Conservation (phyloP, 805 yeast genomes). For the Saturnispora dispora region DNA sequence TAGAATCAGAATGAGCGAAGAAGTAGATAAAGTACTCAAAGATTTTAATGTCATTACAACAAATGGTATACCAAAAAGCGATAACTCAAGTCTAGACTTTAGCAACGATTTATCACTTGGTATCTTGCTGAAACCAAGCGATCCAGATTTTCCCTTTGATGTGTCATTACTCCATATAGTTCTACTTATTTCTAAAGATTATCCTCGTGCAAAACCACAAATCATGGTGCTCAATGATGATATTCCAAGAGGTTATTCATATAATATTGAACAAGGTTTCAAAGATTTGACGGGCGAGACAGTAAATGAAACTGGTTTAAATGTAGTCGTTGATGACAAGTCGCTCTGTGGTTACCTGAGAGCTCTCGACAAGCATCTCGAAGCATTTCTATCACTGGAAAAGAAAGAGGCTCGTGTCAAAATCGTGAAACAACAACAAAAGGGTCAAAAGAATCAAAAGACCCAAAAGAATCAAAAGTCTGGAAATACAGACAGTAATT, state of each 20-base stretch:
- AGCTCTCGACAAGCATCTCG: slow-evolving; percentile 51
- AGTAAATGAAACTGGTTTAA: slow-evolving; percentile 28
- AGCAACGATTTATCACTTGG: slow-evolving; percentile 31
- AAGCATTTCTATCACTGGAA: slow-evolving; percentile 47
- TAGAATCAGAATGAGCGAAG: slow-evolving; percentile 8
- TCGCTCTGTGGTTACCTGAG: slow-evolving; percentile 42
- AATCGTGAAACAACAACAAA: slow-evolving; percentile 34
- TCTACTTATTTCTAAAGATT: slow-evolving; percentile 44
- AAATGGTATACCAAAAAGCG: slow-evolving; percentile 21
- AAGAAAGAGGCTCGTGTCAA: slow-evolving; percentile 49
- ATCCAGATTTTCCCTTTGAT: slow-evolving; percentile 68
- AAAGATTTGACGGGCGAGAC: slow-evolving; percentile 17
- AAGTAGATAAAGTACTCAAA: slow-evolving; percentile 2
- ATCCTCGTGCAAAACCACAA: slow-evolving; percentile 43
- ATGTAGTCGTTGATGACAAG: slow-evolving; percentile 17
- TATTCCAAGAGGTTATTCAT: slow-evolving; percentile 59
- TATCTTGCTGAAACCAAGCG: slow-evolving; percentile 45
- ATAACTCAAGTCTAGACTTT: not conserved
- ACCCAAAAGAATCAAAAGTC: slow-evolving; percentile 2
- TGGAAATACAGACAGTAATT: not conserved
- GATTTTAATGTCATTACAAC: slow-evolving; percentile 22
- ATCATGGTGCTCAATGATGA: slow-evolving; percentile 54
- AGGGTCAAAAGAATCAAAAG: slow-evolving; percentile 3
- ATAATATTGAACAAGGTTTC: slow-evolving; percentile 62
- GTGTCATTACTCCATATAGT: slow-evolving; percentile 43